Evolutionary conservation across 163 green algal species (phyloP).

Genomic region (Chlorella variabilis): DNA sequence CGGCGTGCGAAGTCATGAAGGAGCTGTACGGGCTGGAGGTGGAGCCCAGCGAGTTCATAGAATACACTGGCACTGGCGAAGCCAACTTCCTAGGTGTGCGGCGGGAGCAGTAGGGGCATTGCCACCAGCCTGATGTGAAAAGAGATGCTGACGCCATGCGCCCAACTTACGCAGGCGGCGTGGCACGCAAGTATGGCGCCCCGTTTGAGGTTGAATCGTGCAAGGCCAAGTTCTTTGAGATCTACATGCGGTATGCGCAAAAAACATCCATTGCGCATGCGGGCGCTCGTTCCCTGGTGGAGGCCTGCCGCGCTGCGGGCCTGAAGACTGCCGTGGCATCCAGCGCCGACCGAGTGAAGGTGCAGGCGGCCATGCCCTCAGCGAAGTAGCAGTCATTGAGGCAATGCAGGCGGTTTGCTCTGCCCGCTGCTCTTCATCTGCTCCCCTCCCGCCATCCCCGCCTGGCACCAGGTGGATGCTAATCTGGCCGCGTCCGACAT

Average conservation of each 20-base stretch:
- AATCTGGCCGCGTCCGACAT: slow-evolving; percentile 63
- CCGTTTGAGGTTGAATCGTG: slow-evolving; percentile 61
- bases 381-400: no score
- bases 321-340: slow-evolving; percentile 76
- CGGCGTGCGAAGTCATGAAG: slow-evolving; percentile 53
- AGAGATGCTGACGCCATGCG: no score
- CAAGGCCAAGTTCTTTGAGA: slow-evolving; percentile 78
- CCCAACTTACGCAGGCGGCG: slow-evolving; percentile 69
- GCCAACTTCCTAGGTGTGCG: slow-evolving; percentile 63
- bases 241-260: slow-evolving; percentile 51
- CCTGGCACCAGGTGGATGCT: slow-evolving; percentile 72
- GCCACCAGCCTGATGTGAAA: no score
- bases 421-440: no score
- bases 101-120: not conserved
- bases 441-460: no score
- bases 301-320: slow-evolving; percentile 61
- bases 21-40: slow-evolving; percentile 71
- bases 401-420: no score
- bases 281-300: slow-evolving; percentile 66
- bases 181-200: slow-evolving; percentile 72
- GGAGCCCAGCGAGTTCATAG: slow-evolving; percentile 71
- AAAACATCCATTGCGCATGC: slow-evolving; percentile 56
- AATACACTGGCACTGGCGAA: slow-evolving; percentile 74
- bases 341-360: slow-evolving; percentile 80
- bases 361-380: no score